Conservation (phyloP, 2,329 filamentous ascomycete genomes). For the Fusarium transvaalense region DNA sequence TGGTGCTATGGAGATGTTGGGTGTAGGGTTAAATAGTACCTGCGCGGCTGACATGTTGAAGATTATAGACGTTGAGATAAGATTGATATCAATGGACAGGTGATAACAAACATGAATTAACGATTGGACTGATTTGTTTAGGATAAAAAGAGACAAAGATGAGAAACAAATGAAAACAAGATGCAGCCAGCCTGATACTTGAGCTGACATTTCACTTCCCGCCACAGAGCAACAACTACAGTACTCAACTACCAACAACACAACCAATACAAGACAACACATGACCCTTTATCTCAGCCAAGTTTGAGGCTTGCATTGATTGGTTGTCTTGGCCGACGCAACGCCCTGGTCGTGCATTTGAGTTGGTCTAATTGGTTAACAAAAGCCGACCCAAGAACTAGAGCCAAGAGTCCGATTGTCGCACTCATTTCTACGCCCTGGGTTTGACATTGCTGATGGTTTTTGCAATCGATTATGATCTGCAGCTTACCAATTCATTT, state of each 20-base stretch:
- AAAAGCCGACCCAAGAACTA: slow-evolving; percentile 28
- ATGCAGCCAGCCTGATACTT: slow-evolving; percentile 16
- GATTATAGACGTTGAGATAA: background rate
- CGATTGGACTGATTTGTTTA: background rate
- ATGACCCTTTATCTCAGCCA: slow-evolving; percentile 37
- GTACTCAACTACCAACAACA: background rate
- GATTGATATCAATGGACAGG: too few species aligned
- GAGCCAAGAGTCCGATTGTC: slow-evolving; percentile 10
- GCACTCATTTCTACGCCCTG: slow-evolving; percentile 14
- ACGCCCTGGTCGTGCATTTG: slow-evolving; percentile 18
- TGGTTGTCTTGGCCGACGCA: slow-evolving; percentile 23
- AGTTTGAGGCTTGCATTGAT: slow-evolving; percentile 8
- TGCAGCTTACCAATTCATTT: slow-evolving; percentile 8
- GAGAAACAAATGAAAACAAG: background rate
- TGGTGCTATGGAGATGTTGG: background rate
- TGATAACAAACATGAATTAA: background rate
- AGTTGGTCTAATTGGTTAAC: slow-evolving; percentile 6
- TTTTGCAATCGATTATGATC: background rate
- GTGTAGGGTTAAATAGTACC: slow-evolving; percentile 15
- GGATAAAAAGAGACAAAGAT: background rate
- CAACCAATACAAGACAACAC: too few species aligned
- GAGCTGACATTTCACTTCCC: slow-evolving; percentile 32
- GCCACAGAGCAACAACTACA: slow-evolving; percentile 25
- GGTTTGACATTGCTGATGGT: slow-evolving; percentile 6
- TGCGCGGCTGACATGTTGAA: slow-evolving; percentile 16